Evolutionary conservation across 495 filamentous ascomycete species (phyloP), one percentile per base, ranked within the genome.

Genomic region (Clohesyomyces aquaticus): DNA sequence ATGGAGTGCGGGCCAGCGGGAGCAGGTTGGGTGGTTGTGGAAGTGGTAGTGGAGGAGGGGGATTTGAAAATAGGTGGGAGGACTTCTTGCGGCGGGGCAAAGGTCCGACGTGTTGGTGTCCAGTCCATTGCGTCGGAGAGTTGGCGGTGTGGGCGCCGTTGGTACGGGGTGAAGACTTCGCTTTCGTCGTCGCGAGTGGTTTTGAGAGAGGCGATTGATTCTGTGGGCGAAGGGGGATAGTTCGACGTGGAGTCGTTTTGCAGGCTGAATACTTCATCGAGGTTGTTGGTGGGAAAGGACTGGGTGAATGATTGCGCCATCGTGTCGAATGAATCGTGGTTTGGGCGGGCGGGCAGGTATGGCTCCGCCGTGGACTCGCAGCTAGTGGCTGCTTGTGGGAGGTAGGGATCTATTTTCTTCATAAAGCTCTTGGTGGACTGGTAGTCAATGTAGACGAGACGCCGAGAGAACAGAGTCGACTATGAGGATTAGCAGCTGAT

Each of bases 121-220:
- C 91, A 96, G 62, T 96, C 91, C 91, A 96, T 96, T 52, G 78
- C 76, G 42, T 86, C 55, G 23, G 55, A 48, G n/a, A 49, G 16
- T 10, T 72, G 74, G 26, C 43, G 53, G 48, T 53, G 26, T 67
- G 50, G 26, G 27, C 55, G 18, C 59, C 60, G 16, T 32, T 43
- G 25, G 32, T 52, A 21, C 10, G 12, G 19, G 53, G 12, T 22
- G 47, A 38, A n/a, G 42, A 41, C 50, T 29, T 23, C 14, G 55
- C 50, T 3, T 16, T 35, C 9, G 63, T 56, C 41, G 59, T 38
- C 32, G 14, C 32, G 32, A n/a, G n/a, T n/a, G n/a, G n/a, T n/a
- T n/a, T n/a, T n/a, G 32, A 38, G 14, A 38, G 32, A 38, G 32
- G 32, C 6, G 14, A 38, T 38, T 6, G 32, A 38, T 14, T 38